Conservation (phyloP, 2,329 filamentous ascomycete genomes). For the Alternaria sp. region DNA sequence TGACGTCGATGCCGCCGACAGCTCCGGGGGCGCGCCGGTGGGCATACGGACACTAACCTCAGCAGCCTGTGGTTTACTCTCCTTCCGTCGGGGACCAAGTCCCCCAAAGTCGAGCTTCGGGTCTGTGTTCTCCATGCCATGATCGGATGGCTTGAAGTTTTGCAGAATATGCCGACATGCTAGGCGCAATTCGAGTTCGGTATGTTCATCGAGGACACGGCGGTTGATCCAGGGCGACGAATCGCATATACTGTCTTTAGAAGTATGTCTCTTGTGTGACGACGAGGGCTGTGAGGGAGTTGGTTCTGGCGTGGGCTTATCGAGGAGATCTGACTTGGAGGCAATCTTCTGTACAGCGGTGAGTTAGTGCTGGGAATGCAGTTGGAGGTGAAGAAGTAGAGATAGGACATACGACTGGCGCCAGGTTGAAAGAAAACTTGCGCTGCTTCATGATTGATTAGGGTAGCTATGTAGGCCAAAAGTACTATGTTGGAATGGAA, state of each 20-base stretch:
- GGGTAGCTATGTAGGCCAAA: not conserved
- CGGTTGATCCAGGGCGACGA: slow-evolving; percentile 55
- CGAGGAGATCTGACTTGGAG: slow-evolving; percentile 39
- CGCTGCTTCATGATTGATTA: slow-evolving; percentile 47
- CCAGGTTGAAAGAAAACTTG: slow-evolving; percentile 56
- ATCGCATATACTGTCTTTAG: slow-evolving; percentile 45
- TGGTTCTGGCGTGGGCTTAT: slow-evolving; percentile 41
- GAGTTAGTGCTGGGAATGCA: not conserved
- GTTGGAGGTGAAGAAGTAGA: slow-evolving; percentile 3
- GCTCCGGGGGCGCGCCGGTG: slow-evolving; percentile 42
- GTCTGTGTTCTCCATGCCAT: slow-evolving; percentile 48
- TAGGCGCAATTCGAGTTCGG: slow-evolving; percentile 56
- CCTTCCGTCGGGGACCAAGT: slow-evolving; percentile 30
- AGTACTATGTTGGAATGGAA: not conserved
- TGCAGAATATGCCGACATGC: slow-evolving; percentile 57
- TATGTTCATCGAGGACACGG: slow-evolving; percentile 52
- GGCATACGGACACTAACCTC: slow-evolving; percentile 39
- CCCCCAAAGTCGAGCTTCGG: slow-evolving; percentile 48
- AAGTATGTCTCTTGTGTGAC: slow-evolving; percentile 35
- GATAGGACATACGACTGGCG: slow-evolving; percentile 50
- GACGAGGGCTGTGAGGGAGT: slow-evolving; percentile 18
- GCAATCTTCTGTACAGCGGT: slow-evolving; percentile 42
- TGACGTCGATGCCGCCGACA: slow-evolving; percentile 30
- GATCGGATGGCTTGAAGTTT: slow-evolving; percentile 52
- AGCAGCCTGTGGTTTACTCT: slow-evolving; percentile 28